Evolutionary conservation across 2,329 filamentous ascomycete genomes (phyloP).

Genomic region (Raffaelea ambrosiae): DNA sequence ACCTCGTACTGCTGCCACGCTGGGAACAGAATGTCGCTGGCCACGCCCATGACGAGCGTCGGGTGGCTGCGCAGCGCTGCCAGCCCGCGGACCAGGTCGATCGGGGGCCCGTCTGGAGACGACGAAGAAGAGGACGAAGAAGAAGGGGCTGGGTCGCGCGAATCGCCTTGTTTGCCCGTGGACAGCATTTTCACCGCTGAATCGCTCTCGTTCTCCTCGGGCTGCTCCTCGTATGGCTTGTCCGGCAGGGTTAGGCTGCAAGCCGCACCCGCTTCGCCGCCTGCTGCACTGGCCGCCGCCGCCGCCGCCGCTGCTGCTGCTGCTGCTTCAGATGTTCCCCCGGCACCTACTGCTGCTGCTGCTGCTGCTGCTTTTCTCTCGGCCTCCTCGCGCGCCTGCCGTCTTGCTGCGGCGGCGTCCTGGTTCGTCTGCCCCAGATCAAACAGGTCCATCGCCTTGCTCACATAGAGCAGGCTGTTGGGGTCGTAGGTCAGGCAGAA

Average conservation of each 20-base stretch:
- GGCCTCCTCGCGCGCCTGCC: conserved; percentile 42
- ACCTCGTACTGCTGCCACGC: conserved; percentile 97
- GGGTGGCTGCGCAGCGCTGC: conserved; percentile 64
- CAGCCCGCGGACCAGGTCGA: conserved; percentile 73
- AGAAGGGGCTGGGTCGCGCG: background rate
- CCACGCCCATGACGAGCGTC: conserved; percentile 84
- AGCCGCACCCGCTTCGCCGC: conserved; percentile 23
- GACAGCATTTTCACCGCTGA: too few relatives aligned
- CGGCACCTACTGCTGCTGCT: background rate
- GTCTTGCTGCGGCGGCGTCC: conserved; percentile 49
- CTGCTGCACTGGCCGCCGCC: conserved; percentile 19
- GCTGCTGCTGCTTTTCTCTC: background rate
- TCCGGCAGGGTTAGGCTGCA: conserved; percentile 81
- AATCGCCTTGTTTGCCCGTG: background rate
- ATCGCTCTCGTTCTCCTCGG: conserved; percentile 30
- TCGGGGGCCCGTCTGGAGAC: conserved; percentile 47
- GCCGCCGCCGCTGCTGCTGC: background rate
- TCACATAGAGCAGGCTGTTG: conserved; percentile 91
- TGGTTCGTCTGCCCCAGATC: conserved; percentile 73
- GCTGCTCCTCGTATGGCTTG: conserved; percentile 78
- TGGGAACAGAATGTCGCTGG: conserved; percentile 92
- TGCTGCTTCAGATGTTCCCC: background rate
- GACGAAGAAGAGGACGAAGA: conserved; percentile 17
- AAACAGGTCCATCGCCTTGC: conserved; percentile 98
- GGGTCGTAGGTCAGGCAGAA: conserved; percentile 95